A percentile compares a stretch with the other conserved stretches of the same genome.
These are phyloP conservation scores for Marchantia polymorpha DNA, from an alignment of 225 moss, liverwort and hornwort genomes.

Conservation along the genomic window DNA sequence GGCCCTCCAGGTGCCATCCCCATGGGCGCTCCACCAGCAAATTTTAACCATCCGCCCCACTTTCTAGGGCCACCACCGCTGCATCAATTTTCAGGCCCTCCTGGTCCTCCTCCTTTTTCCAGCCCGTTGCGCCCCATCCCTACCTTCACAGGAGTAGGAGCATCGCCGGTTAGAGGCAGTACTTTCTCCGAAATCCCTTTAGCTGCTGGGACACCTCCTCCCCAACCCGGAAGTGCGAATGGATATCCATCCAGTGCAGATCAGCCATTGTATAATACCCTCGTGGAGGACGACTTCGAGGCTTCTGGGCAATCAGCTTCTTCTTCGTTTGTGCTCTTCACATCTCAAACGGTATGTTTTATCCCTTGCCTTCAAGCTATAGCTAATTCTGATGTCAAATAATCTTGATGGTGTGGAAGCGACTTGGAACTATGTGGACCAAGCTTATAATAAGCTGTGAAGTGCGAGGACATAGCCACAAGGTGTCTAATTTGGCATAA, in stretches of 20 bases:
- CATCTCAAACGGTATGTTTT: slow-evolving; percentile 73
- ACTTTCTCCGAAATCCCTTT: slow-evolving; percentile 87
- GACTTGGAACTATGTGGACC: not conserved
- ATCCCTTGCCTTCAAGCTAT: not conserved
- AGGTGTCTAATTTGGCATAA: not conserved
- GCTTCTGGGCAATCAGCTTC: slow-evolving; percentile 76
- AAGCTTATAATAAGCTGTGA: not conserved
- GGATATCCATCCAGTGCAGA: slow-evolving; percentile 38
- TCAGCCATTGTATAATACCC: slow-evolving; percentile 38
- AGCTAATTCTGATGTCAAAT: not conserved
- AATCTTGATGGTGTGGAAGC: not conserved
- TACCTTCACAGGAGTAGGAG: slow-evolving; percentile 33
- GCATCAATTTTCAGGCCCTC: slow-evolving; percentile 38
- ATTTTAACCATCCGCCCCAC: slow-evolving; percentile 18
- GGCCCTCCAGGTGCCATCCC: slow-evolving; percentile 21
- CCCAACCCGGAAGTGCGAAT: slow-evolving; percentile 34
- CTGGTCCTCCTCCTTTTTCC: slow-evolving; percentile 60
- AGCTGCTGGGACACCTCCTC: slow-evolving; percentile 43
- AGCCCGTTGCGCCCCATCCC: slow-evolving; percentile 58
- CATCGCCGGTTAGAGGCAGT: slow-evolving; percentile 46
- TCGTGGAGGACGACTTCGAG: slow-evolving; percentile 72
- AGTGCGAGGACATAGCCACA: not conserved
- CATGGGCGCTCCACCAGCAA: slow-evolving; percentile 34
- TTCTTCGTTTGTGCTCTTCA: slow-evolving; percentile 77
- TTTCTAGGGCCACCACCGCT: slow-evolving; percentile 34